Conservation (phyloP, 2,329 filamentous ascomycete genomes). For the Didymella exigua region DNA sequence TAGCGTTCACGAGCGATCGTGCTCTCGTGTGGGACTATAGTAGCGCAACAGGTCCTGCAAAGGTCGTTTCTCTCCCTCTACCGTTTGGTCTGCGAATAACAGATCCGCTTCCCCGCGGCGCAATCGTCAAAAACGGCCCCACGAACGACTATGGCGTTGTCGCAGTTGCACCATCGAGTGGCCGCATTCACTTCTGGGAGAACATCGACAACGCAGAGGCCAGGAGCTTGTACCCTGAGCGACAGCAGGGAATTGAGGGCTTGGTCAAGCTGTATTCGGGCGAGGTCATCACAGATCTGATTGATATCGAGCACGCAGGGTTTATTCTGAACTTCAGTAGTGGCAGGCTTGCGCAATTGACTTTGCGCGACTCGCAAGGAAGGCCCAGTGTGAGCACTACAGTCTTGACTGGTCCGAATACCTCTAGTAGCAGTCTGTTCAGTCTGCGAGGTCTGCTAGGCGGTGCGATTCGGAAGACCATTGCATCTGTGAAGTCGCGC, state of each 20-base stretch:
- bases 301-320: conserved; percentile 84
- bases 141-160: conserved; percentile 83
- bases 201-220: conserved; percentile 88
- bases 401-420: conserved; percentile 68
- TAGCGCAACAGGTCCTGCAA: conserved; percentile 66
- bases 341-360: conserved; percentile 85
- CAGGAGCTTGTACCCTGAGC: conserved; percentile 80
- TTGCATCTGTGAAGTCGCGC: conserved; percentile 80
- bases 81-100: conserved; percentile 71
- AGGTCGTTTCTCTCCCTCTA: conserved; percentile 77
- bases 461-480: conserved; percentile 72
- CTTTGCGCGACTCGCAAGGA: conserved; percentile 83
- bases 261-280: conserved; percentile 76
- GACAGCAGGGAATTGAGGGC: conserved; percentile 78
- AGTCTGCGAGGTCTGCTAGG: conserved; percentile 79
- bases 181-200: conserved; percentile 93
- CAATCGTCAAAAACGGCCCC: conserved; percentile 79
- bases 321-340: conserved; percentile 85
- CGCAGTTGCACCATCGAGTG: conserved; percentile 80
- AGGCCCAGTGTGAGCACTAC: conserved; percentile 79
- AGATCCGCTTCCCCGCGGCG: conserved; percentile 80
- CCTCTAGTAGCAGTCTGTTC: conserved; percentile 72
- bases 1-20: conserved; percentile 79
- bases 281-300: conserved; percentile 76
- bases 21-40: conserved; percentile 92